These are phyloP conservation scores for Capronia americana DNA, from an alignment of 2,329 filamentous ascomycete genomes.

Conservation along the genomic window DNA sequence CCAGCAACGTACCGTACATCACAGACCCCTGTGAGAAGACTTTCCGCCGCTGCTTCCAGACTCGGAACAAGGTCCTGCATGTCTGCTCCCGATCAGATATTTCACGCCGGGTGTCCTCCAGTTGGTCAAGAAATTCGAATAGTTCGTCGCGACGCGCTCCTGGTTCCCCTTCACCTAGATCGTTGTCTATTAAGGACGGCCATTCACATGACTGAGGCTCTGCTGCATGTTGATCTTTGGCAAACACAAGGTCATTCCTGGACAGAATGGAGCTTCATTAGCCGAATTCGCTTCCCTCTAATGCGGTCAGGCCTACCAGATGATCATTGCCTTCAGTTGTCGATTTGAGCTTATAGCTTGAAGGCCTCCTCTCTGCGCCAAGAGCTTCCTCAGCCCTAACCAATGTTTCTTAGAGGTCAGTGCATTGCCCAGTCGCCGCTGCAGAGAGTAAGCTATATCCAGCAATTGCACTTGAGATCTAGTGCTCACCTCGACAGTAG, in stretches of 20 bases:
- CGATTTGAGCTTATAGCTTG: background rate
- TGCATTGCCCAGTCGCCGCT: slow-evolving; percentile 1
- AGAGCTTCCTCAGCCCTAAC: slow-evolving; percentile 11
- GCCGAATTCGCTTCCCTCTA: background rate
- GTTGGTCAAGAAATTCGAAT: slow-evolving; percentile 5
- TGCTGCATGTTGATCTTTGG: background rate
- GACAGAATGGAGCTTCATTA: background rate
- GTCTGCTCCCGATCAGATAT: background rate
- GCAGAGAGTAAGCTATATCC: background rate
- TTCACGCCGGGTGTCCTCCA: background rate
- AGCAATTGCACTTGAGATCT: background rate
- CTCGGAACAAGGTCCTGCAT: too few species aligned
- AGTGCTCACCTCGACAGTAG: background rate
- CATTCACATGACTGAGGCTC: background rate
- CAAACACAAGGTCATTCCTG: slow-evolving; percentile 16
- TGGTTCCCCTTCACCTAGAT: background rate
- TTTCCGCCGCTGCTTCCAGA: background rate
- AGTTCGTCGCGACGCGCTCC: background rate
- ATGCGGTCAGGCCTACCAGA: background rate
- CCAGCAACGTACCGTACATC: background rate
- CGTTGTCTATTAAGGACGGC: background rate
- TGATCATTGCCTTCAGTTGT: background rate
- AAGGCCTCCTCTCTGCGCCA: slow-evolving; percentile 10
- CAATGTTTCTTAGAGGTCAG: slow-evolving; percentile 7
- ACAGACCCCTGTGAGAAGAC: background rate